These are phyloP conservation scores for Hypoxylon sp. DNA, from an alignment of 2,329 filamentous ascomycete species.

Conservation along the genomic window DNA sequence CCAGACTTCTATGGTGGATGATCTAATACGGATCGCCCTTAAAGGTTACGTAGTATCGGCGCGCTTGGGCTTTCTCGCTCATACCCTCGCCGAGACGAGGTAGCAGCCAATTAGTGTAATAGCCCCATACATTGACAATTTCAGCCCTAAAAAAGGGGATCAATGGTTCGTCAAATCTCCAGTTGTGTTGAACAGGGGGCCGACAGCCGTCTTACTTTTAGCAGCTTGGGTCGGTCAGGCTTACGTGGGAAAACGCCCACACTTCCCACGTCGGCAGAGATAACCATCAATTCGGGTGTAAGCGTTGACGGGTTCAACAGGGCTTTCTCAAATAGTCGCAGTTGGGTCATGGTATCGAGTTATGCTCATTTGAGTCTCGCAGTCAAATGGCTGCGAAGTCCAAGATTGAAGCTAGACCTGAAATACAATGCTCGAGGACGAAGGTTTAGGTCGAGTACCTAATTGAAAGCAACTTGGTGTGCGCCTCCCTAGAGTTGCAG, in stretches of 20 bases:
- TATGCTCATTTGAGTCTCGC: neutral
- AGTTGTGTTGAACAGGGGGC: conserved; percentile 13
- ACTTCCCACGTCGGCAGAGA: conserved; percentile 19
- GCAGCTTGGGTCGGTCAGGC: conserved; percentile 28
- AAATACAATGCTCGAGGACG: no score
- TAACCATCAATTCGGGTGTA: conserved; percentile 14
- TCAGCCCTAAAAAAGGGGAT: conserved; percentile 37
- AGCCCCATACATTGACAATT: neutral
- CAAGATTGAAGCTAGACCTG: neutral
- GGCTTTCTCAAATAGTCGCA: neutral
- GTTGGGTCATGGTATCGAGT: neutral
- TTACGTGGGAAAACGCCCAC: conserved; percentile 33
- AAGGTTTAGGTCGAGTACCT: neutral
- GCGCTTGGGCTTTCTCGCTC: conserved; percentile 10
- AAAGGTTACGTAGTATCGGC: conserved; percentile 5
- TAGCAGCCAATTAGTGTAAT: conserved; percentile 3
- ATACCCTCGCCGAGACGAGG: neutral
- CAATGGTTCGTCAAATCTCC: conserved; percentile 11
- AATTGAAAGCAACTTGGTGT: neutral
- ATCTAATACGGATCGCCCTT: conserved; percentile 15
- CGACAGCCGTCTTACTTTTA: conserved; percentile 17
- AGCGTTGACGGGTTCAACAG: conserved; percentile 14
- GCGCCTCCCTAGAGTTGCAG: neutral
- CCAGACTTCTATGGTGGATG: conserved; percentile 1
- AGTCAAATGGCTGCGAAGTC: neutral